Base-by-base conservation (phyloP, 441 rosid genomes). In the Lepidium campestre region DNA sequence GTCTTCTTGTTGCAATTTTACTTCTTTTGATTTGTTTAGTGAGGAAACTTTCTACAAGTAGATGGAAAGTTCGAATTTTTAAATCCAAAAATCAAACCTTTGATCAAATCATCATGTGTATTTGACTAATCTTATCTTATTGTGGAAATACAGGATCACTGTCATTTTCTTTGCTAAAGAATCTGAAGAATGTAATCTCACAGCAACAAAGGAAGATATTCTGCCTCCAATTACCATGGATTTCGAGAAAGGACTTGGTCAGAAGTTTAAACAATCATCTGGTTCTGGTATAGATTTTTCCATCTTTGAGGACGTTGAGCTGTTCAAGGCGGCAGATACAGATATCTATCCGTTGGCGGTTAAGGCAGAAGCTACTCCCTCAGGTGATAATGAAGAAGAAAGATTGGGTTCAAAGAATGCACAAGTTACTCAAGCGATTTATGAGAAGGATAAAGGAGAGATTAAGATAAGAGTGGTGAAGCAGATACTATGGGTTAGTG, bases 111-210 rank as follows among this genome's bases (percentile, higher is more conserved):
- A 37, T 3, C 5, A 18, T 50, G 13, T 34, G 23, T 54, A 29
- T 7, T 40, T 34, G 42, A 36, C 64, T 19, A 31, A 62, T 39
- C 23, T 31, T 32, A 57, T 58, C 41, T 73, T 18, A 2, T 22
- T 4, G 67, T 60, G 66, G 63, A 18, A 22, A 71, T 6, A 60
- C 83, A 93, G 99, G 78, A 83, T 93, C 70, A 86, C 89, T 4
- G 61, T 89, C 36, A 74, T 82, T 20, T 93, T 93, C 86, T 89
- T 93, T 44, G 96, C 92, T 11, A 91, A 91, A 79, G 97, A 91
- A 80, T 85, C 90, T 1, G 90, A 85, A 22, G 73, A 80, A 60
- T 91, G 97, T 40, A 69, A 64, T 56, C 83, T 93, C 39, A 74
- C 70, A 6, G 78, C 97, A 25, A 77, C 72, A 14, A 87, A 89